Evolutionary conservation across 371 early-diverging fungal species (phyloP).

Genomic region (Mucor plumbeus): DNA sequence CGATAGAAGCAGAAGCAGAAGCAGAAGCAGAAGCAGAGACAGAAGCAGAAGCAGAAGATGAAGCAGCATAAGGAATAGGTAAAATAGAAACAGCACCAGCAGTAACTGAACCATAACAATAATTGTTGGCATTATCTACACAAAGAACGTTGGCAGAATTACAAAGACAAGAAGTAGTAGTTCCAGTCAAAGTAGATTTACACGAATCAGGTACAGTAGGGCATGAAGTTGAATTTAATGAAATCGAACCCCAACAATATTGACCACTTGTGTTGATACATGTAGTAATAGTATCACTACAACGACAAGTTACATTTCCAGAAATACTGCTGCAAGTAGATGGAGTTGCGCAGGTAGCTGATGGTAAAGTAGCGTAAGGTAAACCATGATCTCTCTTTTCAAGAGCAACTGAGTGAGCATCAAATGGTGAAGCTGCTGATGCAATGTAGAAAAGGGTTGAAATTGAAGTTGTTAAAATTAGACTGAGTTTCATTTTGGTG

Average conservation of each 20-base stretch:
- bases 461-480: conserved; percentile 21
- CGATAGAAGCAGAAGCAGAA: conserved; percentile 12
- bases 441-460: conserved; percentile 18
- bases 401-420: conserved; percentile 5
- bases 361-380: conserved; percentile 44
- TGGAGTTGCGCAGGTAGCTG: conserved; percentile 36
- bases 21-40: not conserved
- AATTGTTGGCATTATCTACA: conserved; percentile 45
- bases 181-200: conserved; percentile 27
- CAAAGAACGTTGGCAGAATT: conserved; percentile 42
- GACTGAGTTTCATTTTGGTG: conserved; percentile 35
- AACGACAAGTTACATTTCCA: conserved; percentile 36
- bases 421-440: conserved; percentile 8
- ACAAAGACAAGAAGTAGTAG: conserved; percentile 42
- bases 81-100: conserved; percentile 16
- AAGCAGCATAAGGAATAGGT: conserved; percentile 30
- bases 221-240: conserved; percentile 35
- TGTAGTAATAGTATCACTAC: conserved; percentile 37
- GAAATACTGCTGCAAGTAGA: conserved; percentile 39
- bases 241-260: conserved; percentile 51
- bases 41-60: conserved; percentile 14
- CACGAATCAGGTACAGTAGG: conserved; percentile 43
- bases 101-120: conserved; percentile 41
- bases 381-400: conserved; percentile 45
- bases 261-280: conserved; percentile 36